phyloP scores from a whole-genome alignment of 192 early-diverging fungal species.

The Coemansia sp. region DNA sequence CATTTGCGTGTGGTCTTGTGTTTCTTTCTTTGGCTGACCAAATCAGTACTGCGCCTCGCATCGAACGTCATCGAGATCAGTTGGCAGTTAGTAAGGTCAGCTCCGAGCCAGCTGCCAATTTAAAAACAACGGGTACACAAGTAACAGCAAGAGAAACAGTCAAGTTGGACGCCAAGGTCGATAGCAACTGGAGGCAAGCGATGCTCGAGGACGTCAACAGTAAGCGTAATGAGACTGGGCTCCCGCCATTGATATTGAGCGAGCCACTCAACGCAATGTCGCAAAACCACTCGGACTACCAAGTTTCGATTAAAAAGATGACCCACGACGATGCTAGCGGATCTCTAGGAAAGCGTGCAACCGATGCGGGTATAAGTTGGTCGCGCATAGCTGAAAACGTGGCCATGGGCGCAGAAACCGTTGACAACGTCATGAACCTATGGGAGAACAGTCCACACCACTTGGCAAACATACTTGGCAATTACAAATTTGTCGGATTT shows the following conservation, averaged over 20 bases:
- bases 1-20: neutral
- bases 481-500: constrained; percentile 25
- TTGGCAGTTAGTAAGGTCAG: neutral
- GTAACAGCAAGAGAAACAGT: neutral
- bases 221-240: constrained; percentile 2
- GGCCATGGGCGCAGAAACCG: constrained; percentile 15
- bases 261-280: constrained; percentile 7
- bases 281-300: constrained; percentile 26
- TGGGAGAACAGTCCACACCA: constrained; percentile 31
- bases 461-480: constrained; percentile 34
- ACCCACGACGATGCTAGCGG: constrained; percentile 33
- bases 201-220: constrained; percentile 22
- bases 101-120: neutral
- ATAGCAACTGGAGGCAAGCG: constrained; percentile 12
- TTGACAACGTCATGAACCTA: constrained; percentile 18
- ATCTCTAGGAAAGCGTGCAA: constrained; percentile 1
- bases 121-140: neutral
- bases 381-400: constrained; percentile 25
- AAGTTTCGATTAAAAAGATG: constrained; percentile 17
- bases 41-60: neutral
- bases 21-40: neutral
- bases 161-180: neutral
- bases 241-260: neutral
- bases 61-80: neutral
- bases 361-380: constrained; percentile 18